phyloP scores from a whole-genome alignment of 2,329 filamentous ascomycete genomes.

The Paraconiothyrium brasiliense region DNA sequence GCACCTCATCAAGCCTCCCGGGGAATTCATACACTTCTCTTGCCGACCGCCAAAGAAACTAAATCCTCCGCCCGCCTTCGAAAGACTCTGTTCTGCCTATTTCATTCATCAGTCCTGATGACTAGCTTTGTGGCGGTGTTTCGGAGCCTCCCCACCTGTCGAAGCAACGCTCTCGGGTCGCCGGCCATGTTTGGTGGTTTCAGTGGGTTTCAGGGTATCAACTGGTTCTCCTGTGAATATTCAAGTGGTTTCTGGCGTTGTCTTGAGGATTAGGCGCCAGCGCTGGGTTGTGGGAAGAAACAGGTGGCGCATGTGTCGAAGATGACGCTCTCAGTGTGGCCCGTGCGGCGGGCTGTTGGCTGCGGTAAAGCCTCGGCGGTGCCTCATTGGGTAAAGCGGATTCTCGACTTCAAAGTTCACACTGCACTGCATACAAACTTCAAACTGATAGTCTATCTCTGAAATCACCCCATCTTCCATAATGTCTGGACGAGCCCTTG shows the following conservation, averaged over 20 bases:
- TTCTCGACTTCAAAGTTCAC: slow-evolving; percentile 11
- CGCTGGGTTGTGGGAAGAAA: slow-evolving; percentile 35
- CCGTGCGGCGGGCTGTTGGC: slow-evolving; percentile 38
- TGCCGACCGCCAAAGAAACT: slow-evolving; percentile 86
- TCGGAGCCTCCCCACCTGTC: slow-evolving; percentile 46
- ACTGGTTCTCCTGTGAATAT: neutral
- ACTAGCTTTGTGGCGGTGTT: slow-evolving; percentile 41
- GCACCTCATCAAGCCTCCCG: neutral
- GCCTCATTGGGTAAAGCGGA: slow-evolving; percentile 17
- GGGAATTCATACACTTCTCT: slow-evolving; percentile 71
- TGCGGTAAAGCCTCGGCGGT: slow-evolving; percentile 26
- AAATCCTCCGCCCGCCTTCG: slow-evolving; percentile 81
- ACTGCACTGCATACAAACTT: neutral
- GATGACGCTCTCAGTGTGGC: slow-evolving; percentile 42
- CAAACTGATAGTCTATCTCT: neutral
- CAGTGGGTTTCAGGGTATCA: slow-evolving; percentile 15
- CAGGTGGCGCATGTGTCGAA: slow-evolving; percentile 43
- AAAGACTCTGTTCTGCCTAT: slow-evolving; percentile 86
- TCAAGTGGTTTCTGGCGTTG: slow-evolving; percentile 15
- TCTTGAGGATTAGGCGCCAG: slow-evolving; percentile 9
- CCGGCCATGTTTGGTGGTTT: slow-evolving; percentile 41
- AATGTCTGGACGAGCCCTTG: slow-evolving; percentile 14
- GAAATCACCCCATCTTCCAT: neutral
- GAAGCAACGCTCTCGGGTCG: slow-evolving; percentile 49
- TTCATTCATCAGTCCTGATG: slow-evolving; percentile 36